A percentile compares a stretch with the other conserved stretches of the same genome.
phyloP scores from a whole-genome alignment of 768 basidiomycete species.

The Lactarius quietus region DNA sequence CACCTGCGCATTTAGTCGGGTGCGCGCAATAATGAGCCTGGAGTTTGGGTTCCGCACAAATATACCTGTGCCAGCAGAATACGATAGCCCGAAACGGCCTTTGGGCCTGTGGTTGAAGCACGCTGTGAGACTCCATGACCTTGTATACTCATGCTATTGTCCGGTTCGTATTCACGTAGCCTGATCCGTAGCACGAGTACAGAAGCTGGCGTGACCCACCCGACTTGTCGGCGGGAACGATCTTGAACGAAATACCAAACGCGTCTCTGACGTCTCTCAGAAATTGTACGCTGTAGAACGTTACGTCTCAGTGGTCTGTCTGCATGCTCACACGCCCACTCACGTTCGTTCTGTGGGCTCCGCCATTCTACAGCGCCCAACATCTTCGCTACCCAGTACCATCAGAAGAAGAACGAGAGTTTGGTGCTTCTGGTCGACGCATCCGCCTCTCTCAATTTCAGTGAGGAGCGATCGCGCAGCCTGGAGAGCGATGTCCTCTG shows the following conservation, averaged over 20 bases:
- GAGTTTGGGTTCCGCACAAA: no score
- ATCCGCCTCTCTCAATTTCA: conserved; percentile 81
- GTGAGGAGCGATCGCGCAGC: conserved; percentile 75
- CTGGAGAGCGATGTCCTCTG: conserved; percentile 87
- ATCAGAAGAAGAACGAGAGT: conserved; percentile 81
- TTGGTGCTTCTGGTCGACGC: conserved; percentile 89
- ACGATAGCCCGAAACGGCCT: no score
- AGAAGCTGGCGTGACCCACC: conserved; percentile 56
- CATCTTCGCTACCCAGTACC: conserved; percentile 97
- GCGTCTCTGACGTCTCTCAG: conserved; percentile 75
- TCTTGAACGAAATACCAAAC: conserved; percentile 94
- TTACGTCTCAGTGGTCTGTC: conserved; percentile 19
- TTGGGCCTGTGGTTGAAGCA: no score
- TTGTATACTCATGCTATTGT: conserved; percentile 58
- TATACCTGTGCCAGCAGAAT: no score
- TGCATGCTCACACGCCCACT: background rate
- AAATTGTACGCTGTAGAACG: conserved; percentile 78
- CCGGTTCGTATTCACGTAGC: conserved; percentile 86
- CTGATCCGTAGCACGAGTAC: conserved; percentile 89
- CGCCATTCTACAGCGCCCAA: conserved; percentile 84
- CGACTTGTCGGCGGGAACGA: conserved; percentile 55
- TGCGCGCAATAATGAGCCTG: no score
- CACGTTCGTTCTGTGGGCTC: conserved; percentile 78
- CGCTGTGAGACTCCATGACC: no score
- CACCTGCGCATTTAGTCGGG: no score